A percentile compares a stretch with the other conserved stretches of the same genome.
Conservation (phyloP, 768 basidiomycete genomes). For the Mycena rebaudengoi region DNA sequence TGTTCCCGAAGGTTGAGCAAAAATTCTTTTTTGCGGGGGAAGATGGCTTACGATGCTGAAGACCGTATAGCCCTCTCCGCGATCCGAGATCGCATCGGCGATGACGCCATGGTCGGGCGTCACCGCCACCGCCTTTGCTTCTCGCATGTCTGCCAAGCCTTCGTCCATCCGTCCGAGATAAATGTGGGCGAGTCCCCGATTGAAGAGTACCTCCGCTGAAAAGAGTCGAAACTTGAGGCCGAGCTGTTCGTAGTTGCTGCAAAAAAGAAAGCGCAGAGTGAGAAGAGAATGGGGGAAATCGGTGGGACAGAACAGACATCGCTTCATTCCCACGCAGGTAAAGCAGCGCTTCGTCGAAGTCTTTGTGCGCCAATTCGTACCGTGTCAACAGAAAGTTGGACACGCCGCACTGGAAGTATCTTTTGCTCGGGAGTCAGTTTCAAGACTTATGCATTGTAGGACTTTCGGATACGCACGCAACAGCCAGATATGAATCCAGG, state of each 20-base stretch:
- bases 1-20: background rate
- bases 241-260: conserved; percentile 17
- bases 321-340: conserved; percentile 15
- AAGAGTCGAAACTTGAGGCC: conserved; percentile 15
- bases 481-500: conserved; percentile 9
- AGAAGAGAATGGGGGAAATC: too few relatives aligned
- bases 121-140: conserved; percentile 1
- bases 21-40: background rate
- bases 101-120: conserved; percentile 17
- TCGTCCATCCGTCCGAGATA: conserved; percentile 9
- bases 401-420: conserved; percentile 21
- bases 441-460: too few relatives aligned
- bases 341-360: conserved; percentile 14
- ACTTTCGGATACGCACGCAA: background rate
- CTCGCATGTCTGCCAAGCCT: conserved; percentile 4
- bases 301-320: conserved; percentile 1
- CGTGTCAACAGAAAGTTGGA: conserved; percentile 18
- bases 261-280: background rate
- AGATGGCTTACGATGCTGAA: conserved; percentile 13
- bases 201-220: conserved; percentile 18
- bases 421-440: background rate
- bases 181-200: conserved; percentile 14
- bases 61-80: conserved; percentile 15
- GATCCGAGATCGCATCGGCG: conserved; percentile 1
- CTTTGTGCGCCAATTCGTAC: conserved; percentile 1